These are phyloP conservation scores for Scheffersomyces illinoinensis DNA, from an alignment of 1,139 yeast genomes.

Conservation along the genomic window DNA sequence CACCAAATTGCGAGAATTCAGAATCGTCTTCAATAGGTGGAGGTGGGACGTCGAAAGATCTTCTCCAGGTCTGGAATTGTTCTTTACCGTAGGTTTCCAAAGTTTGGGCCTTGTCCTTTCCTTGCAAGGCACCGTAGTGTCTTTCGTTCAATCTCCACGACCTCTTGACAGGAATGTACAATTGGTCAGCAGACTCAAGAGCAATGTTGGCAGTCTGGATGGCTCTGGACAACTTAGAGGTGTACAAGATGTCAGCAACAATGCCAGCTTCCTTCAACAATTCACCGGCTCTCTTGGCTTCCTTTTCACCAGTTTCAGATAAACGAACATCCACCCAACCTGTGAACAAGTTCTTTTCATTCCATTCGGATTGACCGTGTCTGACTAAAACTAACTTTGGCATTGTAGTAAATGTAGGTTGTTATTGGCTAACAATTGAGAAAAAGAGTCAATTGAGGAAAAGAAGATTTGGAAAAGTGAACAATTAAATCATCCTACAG, in stretches of 20 bases:
- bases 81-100: slow-evolving; percentile 86
- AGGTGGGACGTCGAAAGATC: slow-evolving; percentile 97
- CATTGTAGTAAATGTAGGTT: slow-evolving; percentile 24
- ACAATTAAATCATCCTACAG: neutral
- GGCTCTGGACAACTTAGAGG: slow-evolving; percentile 92
- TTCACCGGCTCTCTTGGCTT: slow-evolving; percentile 93
- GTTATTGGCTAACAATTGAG: neutral
- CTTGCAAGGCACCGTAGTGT: slow-evolving; percentile 98
- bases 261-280: slow-evolving; percentile 85
- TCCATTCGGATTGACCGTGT: slow-evolving; percentile 99
- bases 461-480: slow-evolving; percentile 1
- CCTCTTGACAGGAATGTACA: slow-evolving; percentile 91
- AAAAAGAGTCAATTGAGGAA: neutral
- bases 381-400: slow-evolving; percentile 81
- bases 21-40: slow-evolving; percentile 80
- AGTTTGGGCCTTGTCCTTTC: slow-evolving; percentile 96
- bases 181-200: slow-evolving; percentile 82
- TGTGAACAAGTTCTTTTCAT: slow-evolving; percentile 96
- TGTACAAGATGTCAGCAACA: slow-evolving; percentile 84
- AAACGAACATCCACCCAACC: slow-evolving; percentile 98
- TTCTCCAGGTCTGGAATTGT: slow-evolving; percentile 96
- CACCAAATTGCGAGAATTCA: slow-evolving; percentile 82
- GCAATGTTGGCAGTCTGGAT: slow-evolving; percentile 98
- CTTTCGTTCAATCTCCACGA: slow-evolving; percentile 98
- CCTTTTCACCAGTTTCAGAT: slow-evolving; percentile 81